These are phyloP conservation scores for Blastomyces emzantsi DNA, from an alignment of 2,329 filamentous ascomycete species.

Conservation along the genomic window DNA sequence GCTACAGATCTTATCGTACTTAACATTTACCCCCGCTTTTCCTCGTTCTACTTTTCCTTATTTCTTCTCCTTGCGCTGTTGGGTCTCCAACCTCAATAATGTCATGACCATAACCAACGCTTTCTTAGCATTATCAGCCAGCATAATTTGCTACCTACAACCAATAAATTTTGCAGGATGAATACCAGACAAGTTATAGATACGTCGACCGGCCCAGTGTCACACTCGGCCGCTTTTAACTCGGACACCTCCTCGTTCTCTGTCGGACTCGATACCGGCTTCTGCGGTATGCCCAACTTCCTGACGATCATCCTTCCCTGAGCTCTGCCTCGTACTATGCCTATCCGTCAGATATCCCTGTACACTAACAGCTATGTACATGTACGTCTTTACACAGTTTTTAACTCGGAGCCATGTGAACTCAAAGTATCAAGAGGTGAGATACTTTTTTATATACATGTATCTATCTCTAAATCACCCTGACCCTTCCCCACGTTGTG, in stretches of 20 bases:
- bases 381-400: conserved; percentile 44
- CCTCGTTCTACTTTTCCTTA: neutral
- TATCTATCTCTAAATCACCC: neutral
- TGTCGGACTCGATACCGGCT: conserved; percentile 76
- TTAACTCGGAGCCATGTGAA: conserved; percentile 62
- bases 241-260: conserved; percentile 75
- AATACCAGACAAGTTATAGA: conserved; percentile 84
- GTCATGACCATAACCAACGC: conserved; percentile 5
- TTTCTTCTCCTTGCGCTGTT: neutral
- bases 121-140: neutral
- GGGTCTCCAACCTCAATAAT: neutral
- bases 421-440: conserved; percentile 55
- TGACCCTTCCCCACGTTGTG: neutral
- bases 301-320: neutral
- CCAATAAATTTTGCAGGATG: conserved; percentile 52
- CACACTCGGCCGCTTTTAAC: conserved; percentile 80
- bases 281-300: conserved; percentile 55
- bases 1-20: neutral
- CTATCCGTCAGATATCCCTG: conserved; percentile 4
- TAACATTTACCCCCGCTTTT: neutral
- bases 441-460: conserved; percentile 8
- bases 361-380: neutral
- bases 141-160: neutral
- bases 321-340: conserved; percentile 5
- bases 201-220: conserved; percentile 61